Evolutionary conservation across 2,329 filamentous ascomycete species (phyloP).

Genomic region (Rosellinia necatrix): DNA sequence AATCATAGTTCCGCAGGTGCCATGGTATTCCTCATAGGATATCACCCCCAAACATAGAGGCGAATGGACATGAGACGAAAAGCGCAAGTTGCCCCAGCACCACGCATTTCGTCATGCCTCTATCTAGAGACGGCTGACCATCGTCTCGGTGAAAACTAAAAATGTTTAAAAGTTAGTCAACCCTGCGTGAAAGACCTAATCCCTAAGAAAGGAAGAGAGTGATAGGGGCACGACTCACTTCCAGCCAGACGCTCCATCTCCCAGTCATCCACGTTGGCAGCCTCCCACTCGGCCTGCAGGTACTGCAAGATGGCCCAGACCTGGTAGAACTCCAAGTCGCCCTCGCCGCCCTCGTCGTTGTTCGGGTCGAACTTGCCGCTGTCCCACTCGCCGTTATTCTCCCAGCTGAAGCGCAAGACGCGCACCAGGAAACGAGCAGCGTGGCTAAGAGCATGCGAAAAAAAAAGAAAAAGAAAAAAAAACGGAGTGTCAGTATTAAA

Average conservation of each 20-base stretch:
- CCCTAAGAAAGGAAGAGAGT: background rate
- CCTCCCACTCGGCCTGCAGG: slow-evolving; percentile 39
- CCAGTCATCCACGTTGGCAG: slow-evolving; percentile 33
- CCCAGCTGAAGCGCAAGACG: slow-evolving; percentile 36
- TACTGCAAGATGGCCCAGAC: slow-evolving; percentile 38
- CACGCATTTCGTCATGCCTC: too few species aligned
- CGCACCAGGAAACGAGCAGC: slow-evolving; percentile 37
- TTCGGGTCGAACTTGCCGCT: slow-evolving; percentile 33
- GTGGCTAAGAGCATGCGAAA: slow-evolving; percentile 20
- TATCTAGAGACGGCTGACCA: slow-evolving; percentile 22
- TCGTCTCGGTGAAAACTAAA: slow-evolving; percentile 15
- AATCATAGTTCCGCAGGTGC: too few species aligned
- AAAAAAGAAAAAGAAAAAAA: background rate
- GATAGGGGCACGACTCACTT: slow-evolving; percentile 6
- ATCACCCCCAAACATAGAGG: too few species aligned
- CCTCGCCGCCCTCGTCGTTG: slow-evolving; percentile 30
- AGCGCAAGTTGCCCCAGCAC: too few species aligned
- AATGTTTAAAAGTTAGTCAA: slow-evolving; percentile 2
- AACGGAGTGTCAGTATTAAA: background rate
- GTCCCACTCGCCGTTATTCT: slow-evolving; percentile 34
- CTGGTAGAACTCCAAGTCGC: slow-evolving; percentile 37
- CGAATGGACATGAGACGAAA: too few species aligned
- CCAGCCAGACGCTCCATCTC: slow-evolving; percentile 21
- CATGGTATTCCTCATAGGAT: too few species aligned
- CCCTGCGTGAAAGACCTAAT: too few species aligned